phyloP scores from a whole-genome alignment of 2,329 filamentous ascomycete genomes.

The Mycosphaerelloides madeirae region DNA sequence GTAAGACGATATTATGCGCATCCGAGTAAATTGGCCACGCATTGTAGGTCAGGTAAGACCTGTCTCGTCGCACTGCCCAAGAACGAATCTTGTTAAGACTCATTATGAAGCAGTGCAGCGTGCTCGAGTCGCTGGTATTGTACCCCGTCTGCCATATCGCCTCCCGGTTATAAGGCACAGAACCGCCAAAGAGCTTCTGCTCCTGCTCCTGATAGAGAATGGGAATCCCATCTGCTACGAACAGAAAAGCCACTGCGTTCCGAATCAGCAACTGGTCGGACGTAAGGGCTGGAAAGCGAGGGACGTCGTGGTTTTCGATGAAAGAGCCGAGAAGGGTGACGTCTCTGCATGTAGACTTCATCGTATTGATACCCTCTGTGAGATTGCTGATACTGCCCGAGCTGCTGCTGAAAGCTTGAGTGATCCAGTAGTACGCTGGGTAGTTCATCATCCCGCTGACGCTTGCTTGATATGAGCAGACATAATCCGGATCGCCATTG shows the following conservation, averaged over 20 bases:
- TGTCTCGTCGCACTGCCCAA: conserved; percentile 35
- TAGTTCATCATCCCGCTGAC: conserved; percentile 42
- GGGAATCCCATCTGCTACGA: conserved; percentile 56
- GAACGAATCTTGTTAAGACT: conserved; percentile 48
- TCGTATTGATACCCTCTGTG: conserved; percentile 19
- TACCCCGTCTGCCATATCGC: conserved; percentile 35
- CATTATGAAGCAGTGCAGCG: conserved; percentile 37
- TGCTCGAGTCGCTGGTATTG: conserved; percentile 24
- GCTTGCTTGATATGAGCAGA: conserved; percentile 37
- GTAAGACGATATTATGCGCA: conserved; percentile 38
- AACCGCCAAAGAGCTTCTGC: conserved; percentile 45
- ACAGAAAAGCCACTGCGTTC: conserved; percentile 55
- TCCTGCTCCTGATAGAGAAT: conserved; percentile 61
- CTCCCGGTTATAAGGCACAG: conserved; percentile 32
- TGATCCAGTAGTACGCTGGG: conserved; percentile 35
- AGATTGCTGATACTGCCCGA: conserved; percentile 33
- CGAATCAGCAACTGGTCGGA: conserved; percentile 51
- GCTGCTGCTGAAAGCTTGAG: conserved; percentile 29
- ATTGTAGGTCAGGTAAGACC: conserved; percentile 35
- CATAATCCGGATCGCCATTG: conserved; percentile 30
- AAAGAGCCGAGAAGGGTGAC: conserved; percentile 32
- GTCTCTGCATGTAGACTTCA: conserved; percentile 29
- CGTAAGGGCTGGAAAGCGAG: conserved; percentile 41
- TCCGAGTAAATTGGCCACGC: conserved; percentile 36
- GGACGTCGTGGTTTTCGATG: conserved; percentile 31